phyloP scores from a whole-genome alignment of 768 basidiomycete species.

The Mycena olivaceomarginata region DNA sequence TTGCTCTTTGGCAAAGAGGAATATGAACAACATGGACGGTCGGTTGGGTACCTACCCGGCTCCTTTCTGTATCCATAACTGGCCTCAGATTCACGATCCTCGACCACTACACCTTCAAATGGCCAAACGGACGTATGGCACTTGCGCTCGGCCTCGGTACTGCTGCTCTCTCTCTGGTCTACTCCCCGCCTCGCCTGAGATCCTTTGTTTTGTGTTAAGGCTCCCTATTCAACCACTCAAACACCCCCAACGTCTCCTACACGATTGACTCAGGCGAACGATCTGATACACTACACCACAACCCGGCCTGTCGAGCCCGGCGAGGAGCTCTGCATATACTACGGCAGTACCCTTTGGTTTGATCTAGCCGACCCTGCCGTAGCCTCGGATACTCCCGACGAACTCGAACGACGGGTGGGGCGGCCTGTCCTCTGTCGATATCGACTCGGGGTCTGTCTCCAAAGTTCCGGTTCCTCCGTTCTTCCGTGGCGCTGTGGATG shows the following conservation, averaged over 20 bases:
- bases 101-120: constrained; percentile 87
- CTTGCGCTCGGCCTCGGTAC: constrained; percentile 87
- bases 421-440: constrained; percentile 56
- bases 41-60: neutral
- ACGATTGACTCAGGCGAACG: constrained; percentile 67
- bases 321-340: constrained; percentile 90
- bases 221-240: constrained; percentile 89
- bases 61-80: neutral
- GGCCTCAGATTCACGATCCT: constrained; percentile 71
- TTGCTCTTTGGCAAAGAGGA: constrained; percentile 84
- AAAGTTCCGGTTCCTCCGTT: constrained; percentile 52
- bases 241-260: constrained; percentile 82
- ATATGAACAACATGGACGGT: constrained; percentile 76
- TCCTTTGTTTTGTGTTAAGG: constrained; percentile 62
- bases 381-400: constrained; percentile 6
- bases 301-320: constrained; percentile 69
- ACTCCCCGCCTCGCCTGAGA: constrained; percentile 7
- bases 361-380: constrained; percentile 57
- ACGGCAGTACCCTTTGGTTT: constrained; percentile 83
- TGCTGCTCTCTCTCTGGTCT: constrained; percentile 31
- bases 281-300: constrained; percentile 80
- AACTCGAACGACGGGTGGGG: constrained; percentile 69
- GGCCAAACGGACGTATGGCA: constrained; percentile 85
- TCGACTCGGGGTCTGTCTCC: neutral
- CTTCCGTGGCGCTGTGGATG: constrained; percentile 61